These are phyloP conservation scores for Coffea humblotiana DNA, from an alignment of 305 asterid species.

Conservation along the genomic window DNA sequence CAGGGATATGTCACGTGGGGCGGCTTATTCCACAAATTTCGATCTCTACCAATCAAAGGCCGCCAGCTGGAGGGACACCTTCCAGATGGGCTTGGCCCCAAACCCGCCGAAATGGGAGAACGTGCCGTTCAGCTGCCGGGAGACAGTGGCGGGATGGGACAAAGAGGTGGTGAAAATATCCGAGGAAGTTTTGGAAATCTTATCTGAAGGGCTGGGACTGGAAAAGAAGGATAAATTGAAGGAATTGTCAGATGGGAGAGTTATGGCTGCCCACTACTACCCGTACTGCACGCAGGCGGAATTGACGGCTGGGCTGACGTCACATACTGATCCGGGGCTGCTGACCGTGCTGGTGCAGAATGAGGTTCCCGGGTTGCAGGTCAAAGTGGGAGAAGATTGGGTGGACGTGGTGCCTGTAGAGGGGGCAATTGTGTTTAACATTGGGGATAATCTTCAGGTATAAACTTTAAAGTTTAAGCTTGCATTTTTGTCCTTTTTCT, in stretches of 20 bases:
- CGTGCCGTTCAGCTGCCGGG: constrained; percentile 34
- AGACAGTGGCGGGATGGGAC: constrained; percentile 30
- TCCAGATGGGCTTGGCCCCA: constrained; percentile 33
- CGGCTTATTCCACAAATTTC: constrained; percentile 32
- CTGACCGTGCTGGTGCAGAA: constrained; percentile 45
- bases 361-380: constrained; percentile 44
- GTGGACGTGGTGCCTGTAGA: constrained; percentile 38
- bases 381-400: constrained; percentile 43
- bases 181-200: constrained; percentile 31
- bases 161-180: constrained; percentile 27
- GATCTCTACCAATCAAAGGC: constrained; percentile 43
- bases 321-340: constrained; percentile 42
- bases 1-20: constrained; percentile 28
- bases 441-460: constrained; percentile 52
- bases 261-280: constrained; percentile 41
- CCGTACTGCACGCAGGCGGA: constrained; percentile 46
- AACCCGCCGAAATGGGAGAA: constrained; percentile 32
- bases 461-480: no score
- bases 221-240: constrained; percentile 23
- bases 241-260: constrained; percentile 32
- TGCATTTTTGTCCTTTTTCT: no score
- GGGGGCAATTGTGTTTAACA: constrained; percentile 42
- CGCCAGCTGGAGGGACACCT: constrained; percentile 46
- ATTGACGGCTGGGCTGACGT: constrained; percentile 35
- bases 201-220: constrained; percentile 43